These are phyloP conservation scores for Pseudogymnoascus destructans DNA, from an alignment of 2,329 filamentous ascomycete species.

Conservation along the genomic window DNA sequence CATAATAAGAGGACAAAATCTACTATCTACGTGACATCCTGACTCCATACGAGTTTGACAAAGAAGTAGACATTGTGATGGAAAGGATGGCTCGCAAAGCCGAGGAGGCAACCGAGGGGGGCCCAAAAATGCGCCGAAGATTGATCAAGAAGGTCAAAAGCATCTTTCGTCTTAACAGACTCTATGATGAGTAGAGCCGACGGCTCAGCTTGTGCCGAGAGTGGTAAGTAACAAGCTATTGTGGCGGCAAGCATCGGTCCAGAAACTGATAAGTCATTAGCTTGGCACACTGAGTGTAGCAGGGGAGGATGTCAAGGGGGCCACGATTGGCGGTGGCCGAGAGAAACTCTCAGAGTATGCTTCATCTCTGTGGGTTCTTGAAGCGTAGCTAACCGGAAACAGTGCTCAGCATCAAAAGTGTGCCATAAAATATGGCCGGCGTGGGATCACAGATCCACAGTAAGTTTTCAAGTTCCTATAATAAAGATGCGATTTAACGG, in stretches of 20 bases:
- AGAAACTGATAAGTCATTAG: neutral
- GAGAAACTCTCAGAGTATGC: neutral
- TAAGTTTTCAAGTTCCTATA: neutral
- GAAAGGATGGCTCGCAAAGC: conserved; percentile 1
- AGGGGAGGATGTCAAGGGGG: neutral
- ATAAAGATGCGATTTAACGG: neutral
- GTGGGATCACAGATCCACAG: neutral
- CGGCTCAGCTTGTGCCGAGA: neutral
- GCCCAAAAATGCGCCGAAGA: neutral
- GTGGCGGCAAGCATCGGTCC: neutral
- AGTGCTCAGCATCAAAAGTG: conserved; percentile 1
- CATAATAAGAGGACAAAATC: conserved; percentile 15
- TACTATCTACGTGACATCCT: conserved; percentile 16
- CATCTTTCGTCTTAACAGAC: conserved; percentile 1
- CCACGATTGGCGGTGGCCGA: conserved; percentile 1
- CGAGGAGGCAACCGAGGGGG: neutral
- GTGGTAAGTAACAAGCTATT: neutral
- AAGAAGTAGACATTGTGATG: conserved; percentile 12
- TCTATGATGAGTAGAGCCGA: conserved; percentile 1
- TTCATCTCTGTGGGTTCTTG: neutral
- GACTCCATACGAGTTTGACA: conserved; percentile 14
- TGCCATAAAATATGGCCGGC: neutral
- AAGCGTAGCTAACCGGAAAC: neutral
- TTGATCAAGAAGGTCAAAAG: conserved; percentile 1
- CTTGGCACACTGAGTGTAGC: neutral